A percentile compares a stretch with the other conserved stretches of the same genome.
Evolutionary conservation across 2,329 filamentous ascomycete species (phyloP).

Genomic region (Cladophialophora yegresii): DNA sequence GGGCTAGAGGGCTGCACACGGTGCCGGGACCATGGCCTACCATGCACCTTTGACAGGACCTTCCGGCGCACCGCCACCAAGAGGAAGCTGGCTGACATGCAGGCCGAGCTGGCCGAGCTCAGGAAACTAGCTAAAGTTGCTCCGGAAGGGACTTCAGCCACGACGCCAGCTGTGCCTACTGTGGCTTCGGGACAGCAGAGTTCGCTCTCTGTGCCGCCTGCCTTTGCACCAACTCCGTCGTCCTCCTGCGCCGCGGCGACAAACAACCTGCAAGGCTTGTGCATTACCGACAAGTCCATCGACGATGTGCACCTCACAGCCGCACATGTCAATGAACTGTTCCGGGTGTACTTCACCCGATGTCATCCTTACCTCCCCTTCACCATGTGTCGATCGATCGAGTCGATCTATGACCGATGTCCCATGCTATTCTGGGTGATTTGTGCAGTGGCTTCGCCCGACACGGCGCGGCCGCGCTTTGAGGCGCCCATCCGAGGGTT

Average conservation of each 20-base stretch:
- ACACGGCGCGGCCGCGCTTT: slow-evolving; percentile 5
- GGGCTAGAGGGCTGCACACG: slow-evolving; percentile 19
- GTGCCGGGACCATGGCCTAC: slow-evolving; percentile 9
- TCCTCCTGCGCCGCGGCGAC: neutral
- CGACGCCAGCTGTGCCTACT: neutral
- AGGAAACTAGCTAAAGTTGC: slow-evolving; percentile 10
- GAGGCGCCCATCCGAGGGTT: slow-evolving; percentile 26
- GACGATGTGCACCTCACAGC: slow-evolving; percentile 18
- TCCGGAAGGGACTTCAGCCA: neutral
- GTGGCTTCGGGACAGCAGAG: neutral
- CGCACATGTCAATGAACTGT: slow-evolving; percentile 20
- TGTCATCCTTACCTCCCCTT: slow-evolving; percentile 26
- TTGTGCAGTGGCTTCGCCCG: slow-evolving; percentile 18
- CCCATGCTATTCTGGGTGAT: slow-evolving; percentile 25
- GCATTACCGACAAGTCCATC: slow-evolving; percentile 11
- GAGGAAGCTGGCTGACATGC: slow-evolving; percentile 19
- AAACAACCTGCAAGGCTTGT: slow-evolving; percentile 4
- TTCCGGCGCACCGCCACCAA: slow-evolving; percentile 21
- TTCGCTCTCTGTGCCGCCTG: neutral
- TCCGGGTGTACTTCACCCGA: slow-evolving; percentile 23
- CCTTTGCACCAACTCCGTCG: neutral
- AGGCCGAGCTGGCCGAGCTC: slow-evolving; percentile 17
- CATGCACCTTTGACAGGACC: slow-evolving; percentile 16
- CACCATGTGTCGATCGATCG: slow-evolving; percentile 14
- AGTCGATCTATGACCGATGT: slow-evolving; percentile 18